Evolutionary conservation across 495 filamentous ascomycete species (phyloP), one percentile per base, ranked within the genome.

Genomic region (Podospora anserina): DNA sequence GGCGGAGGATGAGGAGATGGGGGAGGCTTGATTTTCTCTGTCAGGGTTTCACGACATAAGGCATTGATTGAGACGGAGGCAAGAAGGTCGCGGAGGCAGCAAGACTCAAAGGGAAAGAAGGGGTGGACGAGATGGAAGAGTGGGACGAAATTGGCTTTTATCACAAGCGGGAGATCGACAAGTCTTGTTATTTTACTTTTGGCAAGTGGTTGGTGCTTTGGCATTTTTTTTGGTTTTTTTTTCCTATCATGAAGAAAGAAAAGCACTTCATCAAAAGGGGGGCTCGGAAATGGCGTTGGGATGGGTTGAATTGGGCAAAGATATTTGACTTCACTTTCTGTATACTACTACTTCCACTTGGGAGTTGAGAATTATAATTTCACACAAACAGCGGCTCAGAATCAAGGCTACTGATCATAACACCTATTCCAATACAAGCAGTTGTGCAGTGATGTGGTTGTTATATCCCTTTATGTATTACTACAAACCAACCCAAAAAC

Each of bases 1-100:
- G 64, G 69, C 68, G 64, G 77, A 77, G 13, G 80, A 79, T 18
- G 78, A 82, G 62, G 81, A 83, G 60, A 79, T 83, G 75, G 79
- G 61, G 1, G 78, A 80, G 70, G 80, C 79, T 63, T 72, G 30
- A 32, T 5, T 32, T 32, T 32, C 23, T 23, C 23, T 23, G 23
- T 23, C 23, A 23, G 23, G 23, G 23, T 23, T 23, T 23, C 23
- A 23, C 23, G 23, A 23, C 23, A 23, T 23, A 23, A 23, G 23
- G 23, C 23, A 23, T 23, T 23, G 23, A 23, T 2, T 23, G 23
- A 23, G 23, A 23, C 23, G 23, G 23, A 23, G 23, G 23, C 23
- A 23, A 23, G 23, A 23, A 23, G 23, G 23, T 23, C 23, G 23
- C 23, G 23, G 23, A 23, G 23, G 23, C 23, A 23, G 23, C 23